Percentiles rank a stretch among this genome's conserved stretches.
Evolutionary conservation across 2,329 filamentous ascomycete genomes (phyloP).

Genomic region (Fusarium denticulatum): DNA sequence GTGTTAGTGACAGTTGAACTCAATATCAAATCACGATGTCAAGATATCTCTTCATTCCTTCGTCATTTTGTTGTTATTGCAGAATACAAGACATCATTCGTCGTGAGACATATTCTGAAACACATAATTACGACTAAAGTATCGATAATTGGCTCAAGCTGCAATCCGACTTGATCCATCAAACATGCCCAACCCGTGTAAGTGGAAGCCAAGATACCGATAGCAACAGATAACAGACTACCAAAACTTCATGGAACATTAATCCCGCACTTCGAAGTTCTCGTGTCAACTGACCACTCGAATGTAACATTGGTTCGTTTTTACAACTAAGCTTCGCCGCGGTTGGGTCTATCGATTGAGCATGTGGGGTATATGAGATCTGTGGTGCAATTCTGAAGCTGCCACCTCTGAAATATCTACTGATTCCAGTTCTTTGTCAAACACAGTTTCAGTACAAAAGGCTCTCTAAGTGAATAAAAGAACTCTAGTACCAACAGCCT

Average conservation of each 20-base stretch:
- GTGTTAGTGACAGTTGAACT: background rate
- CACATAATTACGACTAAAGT: background rate
- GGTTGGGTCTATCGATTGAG: background rate
- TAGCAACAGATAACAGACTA: background rate
- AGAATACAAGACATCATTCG: accelerated
- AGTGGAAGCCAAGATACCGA: background rate
- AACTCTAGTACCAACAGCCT: background rate
- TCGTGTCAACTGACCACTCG: background rate
- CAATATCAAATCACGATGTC: background rate
- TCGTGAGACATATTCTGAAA: too few species aligned
- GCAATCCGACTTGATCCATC: background rate
- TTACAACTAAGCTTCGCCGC: background rate
- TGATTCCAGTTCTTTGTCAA: background rate
- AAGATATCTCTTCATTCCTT: background rate
- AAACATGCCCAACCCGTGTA: background rate
- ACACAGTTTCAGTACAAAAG: too few species aligned
- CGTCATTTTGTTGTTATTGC: background rate
- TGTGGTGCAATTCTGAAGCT: background rate
- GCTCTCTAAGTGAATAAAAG: background rate
- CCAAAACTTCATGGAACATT: background rate
- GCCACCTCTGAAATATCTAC: background rate
- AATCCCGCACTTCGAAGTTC: background rate
- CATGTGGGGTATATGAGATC: background rate
- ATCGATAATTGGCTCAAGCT: background rate
- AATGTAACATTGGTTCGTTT: background rate